Evolutionary conservation across 441 rosid genomes (phyloP).

Genomic region (Populus trichocarpa): DNA sequence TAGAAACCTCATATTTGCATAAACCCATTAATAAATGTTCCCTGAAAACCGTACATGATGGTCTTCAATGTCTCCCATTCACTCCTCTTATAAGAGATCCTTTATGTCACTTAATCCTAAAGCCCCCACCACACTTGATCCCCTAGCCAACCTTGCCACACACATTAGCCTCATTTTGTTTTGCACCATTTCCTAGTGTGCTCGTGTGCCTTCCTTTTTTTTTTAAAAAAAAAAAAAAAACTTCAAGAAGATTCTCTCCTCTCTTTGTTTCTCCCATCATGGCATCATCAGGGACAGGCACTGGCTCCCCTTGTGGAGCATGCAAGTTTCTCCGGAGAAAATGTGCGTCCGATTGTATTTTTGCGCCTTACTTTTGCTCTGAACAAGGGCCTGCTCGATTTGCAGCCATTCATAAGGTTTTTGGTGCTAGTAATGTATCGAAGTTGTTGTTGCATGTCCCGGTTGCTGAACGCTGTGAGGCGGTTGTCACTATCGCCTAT

Average conservation of each 20-base stretch:
- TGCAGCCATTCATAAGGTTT: conserved; percentile 90
- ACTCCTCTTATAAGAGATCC: conserved; percentile 29
- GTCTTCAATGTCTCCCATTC: conserved; percentile 59
- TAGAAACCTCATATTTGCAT: conserved; percentile 20
- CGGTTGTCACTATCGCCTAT: conserved; percentile 85
- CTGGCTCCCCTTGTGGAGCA: conserved; percentile 90
- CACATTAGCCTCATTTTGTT: conserved; percentile 12
- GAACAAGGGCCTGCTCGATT: conserved; percentile 88
- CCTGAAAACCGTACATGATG: conserved; percentile 60
- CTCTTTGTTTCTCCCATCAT: conserved; percentile 21
- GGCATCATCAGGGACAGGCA: conserved; percentile 49
- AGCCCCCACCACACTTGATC: conserved; percentile 1
- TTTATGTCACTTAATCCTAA: conserved; percentile 12
- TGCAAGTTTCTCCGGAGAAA: conserved; percentile 89
- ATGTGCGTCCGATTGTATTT: conserved; percentile 81
- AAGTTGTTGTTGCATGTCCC: conserved; percentile 78
- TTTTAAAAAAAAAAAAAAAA: neutral
- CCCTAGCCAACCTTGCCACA: conserved; percentile 10
- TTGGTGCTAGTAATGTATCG: conserved; percentile 92
- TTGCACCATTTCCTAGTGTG: conserved; percentile 63
- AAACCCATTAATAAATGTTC: conserved; percentile 52
- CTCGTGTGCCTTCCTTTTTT: conserved; percentile 51
- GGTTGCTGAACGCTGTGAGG: conserved; percentile 78
- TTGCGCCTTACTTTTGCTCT: conserved; percentile 87
- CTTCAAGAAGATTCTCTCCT: conserved; percentile 19